A percentile compares a stretch with the other conserved stretches of the same genome.
phyloP scores from a whole-genome alignment of 1,284 basidiomycete species.

The Polyporus tsugae region DNA sequence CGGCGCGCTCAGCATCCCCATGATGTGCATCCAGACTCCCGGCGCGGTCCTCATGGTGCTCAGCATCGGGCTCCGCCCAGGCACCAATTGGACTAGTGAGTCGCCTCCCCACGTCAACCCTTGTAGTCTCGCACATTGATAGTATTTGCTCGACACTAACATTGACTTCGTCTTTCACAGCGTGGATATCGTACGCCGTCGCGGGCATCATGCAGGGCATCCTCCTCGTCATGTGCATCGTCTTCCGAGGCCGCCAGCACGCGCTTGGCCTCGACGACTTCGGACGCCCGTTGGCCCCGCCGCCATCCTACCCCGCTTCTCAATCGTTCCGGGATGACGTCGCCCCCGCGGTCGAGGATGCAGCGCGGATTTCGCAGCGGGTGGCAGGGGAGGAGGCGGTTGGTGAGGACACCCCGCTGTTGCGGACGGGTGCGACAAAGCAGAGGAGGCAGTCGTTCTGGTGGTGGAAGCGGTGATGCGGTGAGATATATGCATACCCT shows the following conservation, averaged over 20 bases:
- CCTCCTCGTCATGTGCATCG: conserved; percentile 82
- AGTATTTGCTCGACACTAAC: not conserved
- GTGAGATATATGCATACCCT: not conserved
- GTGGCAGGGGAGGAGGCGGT: conserved; percentile 29
- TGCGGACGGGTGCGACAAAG: conserved; percentile 26
- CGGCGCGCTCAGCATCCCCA: conserved; percentile 91
- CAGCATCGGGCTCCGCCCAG: conserved; percentile 79
- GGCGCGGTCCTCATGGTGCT: conserved; percentile 90
- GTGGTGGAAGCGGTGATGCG: conserved; percentile 24
- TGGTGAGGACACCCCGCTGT: conserved; percentile 36
- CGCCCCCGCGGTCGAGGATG: conserved; percentile 32
- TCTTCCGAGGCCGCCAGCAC: conserved; percentile 82
- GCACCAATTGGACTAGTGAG: conserved; percentile 89
- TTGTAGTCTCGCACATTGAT: too few relatives aligned
- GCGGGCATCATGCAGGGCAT: conserved; percentile 88
- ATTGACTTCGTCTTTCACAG: conserved; percentile 44
- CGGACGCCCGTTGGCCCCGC: conserved; percentile 64
- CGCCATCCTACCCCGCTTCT: conserved; percentile 22
- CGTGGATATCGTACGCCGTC: conserved; percentile 87
- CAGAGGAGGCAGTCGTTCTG: conserved; percentile 19
- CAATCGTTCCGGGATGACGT: conserved; percentile 22
- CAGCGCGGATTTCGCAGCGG: conserved; percentile 17
- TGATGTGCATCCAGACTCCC: conserved; percentile 96
- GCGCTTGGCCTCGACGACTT: conserved; percentile 92
- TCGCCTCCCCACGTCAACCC: conserved; percentile 16